Conservation (phyloP, 2,329 filamentous ascomycete genomes). For the Tolypocladium sp. region DNA sequence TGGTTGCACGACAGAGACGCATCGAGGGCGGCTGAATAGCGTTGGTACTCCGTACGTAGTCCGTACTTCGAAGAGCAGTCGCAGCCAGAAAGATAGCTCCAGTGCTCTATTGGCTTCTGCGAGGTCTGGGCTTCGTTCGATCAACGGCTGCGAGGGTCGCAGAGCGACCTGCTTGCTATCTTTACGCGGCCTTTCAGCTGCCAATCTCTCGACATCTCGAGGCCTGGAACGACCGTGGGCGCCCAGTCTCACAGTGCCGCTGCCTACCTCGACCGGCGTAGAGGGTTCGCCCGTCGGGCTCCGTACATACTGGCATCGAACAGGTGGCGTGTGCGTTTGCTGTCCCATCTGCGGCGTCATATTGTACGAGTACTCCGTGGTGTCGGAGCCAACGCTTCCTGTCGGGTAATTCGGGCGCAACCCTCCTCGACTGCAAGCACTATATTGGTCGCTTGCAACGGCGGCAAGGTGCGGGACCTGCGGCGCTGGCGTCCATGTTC, state of each 20-base stretch:
- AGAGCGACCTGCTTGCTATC: background rate
- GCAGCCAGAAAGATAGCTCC: too few relatives aligned
- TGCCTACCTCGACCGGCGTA: background rate
- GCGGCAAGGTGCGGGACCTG: background rate
- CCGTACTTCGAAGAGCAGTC: too few relatives aligned
- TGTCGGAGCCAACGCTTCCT: background rate
- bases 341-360: background rate
- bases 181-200: too few relatives aligned
- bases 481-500: background rate
- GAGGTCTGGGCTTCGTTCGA: background rate
- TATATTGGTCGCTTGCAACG: background rate
- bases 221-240: background rate
- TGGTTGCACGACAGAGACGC: background rate
- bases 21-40: background rate
- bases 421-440: background rate
- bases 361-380: too few relatives aligned
- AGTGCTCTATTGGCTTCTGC: background rate
- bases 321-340: background rate
- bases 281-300: background rate
- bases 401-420: background rate
- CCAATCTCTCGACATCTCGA: too few relatives aligned
- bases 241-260: background rate
- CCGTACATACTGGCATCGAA: too few relatives aligned
- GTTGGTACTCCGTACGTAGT: too few relatives aligned
- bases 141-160: background rate